Evolutionary conservation across 2,329 filamentous ascomycete genomes (phyloP), one percentile per base, ranked within the genome.

Genomic region (Colletotrichum chlorophyti): DNA sequence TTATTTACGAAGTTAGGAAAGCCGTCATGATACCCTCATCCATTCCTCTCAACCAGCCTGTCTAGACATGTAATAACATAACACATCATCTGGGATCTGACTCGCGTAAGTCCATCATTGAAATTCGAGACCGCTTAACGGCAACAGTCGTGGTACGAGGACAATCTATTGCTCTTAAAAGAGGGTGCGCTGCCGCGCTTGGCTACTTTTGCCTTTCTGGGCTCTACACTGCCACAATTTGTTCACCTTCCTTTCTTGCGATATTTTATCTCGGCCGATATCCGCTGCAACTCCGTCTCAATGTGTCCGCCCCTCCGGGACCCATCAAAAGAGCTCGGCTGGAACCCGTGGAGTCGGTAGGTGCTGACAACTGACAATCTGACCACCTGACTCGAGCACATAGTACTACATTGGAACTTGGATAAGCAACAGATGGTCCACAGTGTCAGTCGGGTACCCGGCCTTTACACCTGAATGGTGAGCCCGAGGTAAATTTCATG

Each of bases 11-110:
- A 40, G 43, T 50, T 60, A 21, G 31, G 57, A 41, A 60, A 50
- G 47, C 41, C 42, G n/a, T 51, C 54, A 32, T 47, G 57, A 60
- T 60, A 60, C 57, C 57, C 57, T 55, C 50, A 37, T 45, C 43
- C 38, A 55, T 57, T 50, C 57, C 51, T 59, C 31, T 55, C 15
- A 32, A 31, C 19, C 24, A 12, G 26, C 19, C 24, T 27, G 34
- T 45, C 8, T 49, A 49, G 32, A 49, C 34, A 34, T 45, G 54
- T 60, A 50, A 50, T 29, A 55, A 32, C 15, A 26, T 11, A 11
- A 27, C 17, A 14, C 27, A 45, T 35, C 38, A 26, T 40, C 32
- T 55, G 31, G n/a, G 38, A 46, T 48, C 29, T 59, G 51, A 50
- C 57, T 55, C 51, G 45, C 34, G 9, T n/a, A n/a, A n/a, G n/a